Evolutionary conservation across 2,329 filamentous ascomycete species (phyloP).

Genomic region (Aspergillus costaricaensis): DNA sequence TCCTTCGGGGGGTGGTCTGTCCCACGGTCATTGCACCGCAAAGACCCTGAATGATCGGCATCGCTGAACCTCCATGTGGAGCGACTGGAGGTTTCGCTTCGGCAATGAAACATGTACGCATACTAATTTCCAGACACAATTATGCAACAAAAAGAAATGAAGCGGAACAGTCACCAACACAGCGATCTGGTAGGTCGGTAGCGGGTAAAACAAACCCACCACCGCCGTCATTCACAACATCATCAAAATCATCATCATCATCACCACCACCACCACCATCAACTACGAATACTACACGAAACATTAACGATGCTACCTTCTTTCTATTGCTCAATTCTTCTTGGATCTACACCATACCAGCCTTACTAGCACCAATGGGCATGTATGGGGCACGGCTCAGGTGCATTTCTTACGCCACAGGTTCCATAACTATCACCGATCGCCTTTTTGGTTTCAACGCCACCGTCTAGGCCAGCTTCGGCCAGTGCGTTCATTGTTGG

Average conservation of each 20-base stretch:
- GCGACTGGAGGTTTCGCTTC: conserved; percentile 11
- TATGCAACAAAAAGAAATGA: conserved; percentile 9
- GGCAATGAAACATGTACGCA: conserved; percentile 19
- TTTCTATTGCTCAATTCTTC: conserved; percentile 7
- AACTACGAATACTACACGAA: too few species aligned
- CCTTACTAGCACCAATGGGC: conserved; percentile 9
- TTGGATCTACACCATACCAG: conserved; percentile 16
- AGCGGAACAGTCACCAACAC: neutral
- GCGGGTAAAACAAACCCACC: neutral
- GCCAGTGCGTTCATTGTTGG: neutral
- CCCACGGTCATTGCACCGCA: conserved; percentile 16
- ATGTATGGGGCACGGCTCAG: conserved; percentile 18
- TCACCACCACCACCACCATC: neutral
- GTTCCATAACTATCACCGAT: conserved; percentile 18
- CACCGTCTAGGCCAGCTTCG: conserved; percentile 16
- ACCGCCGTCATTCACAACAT: neutral
- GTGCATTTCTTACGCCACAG: conserved; percentile 19
- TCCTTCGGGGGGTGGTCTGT: conserved; percentile 6
- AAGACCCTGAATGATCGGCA: conserved; percentile 26
- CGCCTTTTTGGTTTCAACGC: conserved; percentile 12
- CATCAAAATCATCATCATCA: neutral
- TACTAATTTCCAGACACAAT: conserved; percentile 7
- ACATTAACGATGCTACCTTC: neutral
- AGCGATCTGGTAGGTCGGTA: neutral
- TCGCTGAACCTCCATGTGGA: conserved; percentile 22